Percentiles rank a stretch among this genome's conserved stretches.
Evolutionary conservation across 2,329 filamentous ascomycete species (phyloP).

Genomic region (Venturia oleaginea): DNA sequence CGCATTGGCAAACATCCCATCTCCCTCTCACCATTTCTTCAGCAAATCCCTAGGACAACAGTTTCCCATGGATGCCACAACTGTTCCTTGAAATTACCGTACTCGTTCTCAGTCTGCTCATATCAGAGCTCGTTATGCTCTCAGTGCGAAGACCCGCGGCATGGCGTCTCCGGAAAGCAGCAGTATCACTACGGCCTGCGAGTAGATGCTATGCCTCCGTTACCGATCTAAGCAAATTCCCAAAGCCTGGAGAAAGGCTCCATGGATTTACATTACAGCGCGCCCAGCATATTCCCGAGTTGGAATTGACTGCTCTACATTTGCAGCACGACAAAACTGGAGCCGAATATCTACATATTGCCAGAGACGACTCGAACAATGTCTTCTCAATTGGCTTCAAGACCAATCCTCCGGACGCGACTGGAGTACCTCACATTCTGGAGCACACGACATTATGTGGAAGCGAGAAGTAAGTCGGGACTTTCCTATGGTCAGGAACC

Average conservation of each 20-base stretch:
- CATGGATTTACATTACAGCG: constrained; percentile 89
- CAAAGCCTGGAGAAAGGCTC: constrained; percentile 72
- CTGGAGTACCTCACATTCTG: constrained; percentile 90
- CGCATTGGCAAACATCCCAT: not conserved
- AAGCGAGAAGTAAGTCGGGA: constrained; percentile 63
- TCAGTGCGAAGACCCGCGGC: not conserved
- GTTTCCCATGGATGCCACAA: not conserved
- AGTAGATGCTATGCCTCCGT: constrained; percentile 49
- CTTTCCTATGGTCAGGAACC: not conserved
- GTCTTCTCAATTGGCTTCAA: constrained; percentile 99
- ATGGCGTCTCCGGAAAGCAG: not conserved
- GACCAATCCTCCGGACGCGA: constrained; percentile 94
- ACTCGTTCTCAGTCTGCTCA: not conserved
- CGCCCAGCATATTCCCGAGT: constrained; percentile 85
- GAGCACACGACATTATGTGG: constrained; percentile 97
- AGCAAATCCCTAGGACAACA: not conserved
- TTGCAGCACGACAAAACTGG: constrained; percentile 91
- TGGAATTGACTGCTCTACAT: constrained; percentile 84
- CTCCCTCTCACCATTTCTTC: not conserved
- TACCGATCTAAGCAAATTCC: constrained; percentile 59
- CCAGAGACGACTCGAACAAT: constrained; percentile 94
- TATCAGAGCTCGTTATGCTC: not conserved
- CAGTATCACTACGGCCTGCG: not conserved
- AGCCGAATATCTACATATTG: constrained; percentile 91
- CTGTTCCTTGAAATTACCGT: not conserved